Conservation (phyloP, 139 green algal species). For the Ettlia oleoabundans region DNA sequence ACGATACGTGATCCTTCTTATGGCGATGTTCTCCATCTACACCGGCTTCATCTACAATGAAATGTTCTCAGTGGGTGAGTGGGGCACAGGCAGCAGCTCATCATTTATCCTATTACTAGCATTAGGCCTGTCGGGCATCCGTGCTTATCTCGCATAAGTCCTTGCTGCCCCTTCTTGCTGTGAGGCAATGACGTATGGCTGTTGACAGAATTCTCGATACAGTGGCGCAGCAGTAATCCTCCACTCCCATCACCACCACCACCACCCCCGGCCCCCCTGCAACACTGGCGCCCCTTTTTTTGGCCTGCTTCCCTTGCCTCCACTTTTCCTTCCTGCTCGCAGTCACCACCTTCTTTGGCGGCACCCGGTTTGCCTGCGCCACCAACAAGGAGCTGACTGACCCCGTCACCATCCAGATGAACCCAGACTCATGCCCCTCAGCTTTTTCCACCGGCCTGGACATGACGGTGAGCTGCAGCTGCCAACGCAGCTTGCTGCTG, state of each 20-base stretch:
- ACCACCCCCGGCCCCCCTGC: no score
- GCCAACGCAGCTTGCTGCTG: no score
- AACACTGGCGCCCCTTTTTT: background rate
- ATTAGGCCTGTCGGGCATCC: no score
- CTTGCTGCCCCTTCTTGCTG: no score
- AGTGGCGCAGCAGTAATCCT: no score
- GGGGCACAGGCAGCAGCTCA: background rate
- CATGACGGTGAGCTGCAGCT: conserved; percentile 29
- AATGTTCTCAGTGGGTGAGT: conserved; percentile 89
- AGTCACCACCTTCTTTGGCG: conserved; percentile 87
- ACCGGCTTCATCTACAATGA: conserved; percentile 98
- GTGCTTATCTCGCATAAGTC: no score
- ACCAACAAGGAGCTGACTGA: conserved; percentile 39
- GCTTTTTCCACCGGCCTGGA: conserved; percentile 58
- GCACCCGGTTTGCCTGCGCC: conserved; percentile 52
- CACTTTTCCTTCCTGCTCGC: background rate
- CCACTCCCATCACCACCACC: no score
- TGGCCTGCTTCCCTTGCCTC: background rate
- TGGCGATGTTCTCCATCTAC: conserved; percentile 97
- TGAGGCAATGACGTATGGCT: no score
- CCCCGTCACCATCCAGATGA: conserved; percentile 49
- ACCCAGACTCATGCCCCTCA: conserved; percentile 49
- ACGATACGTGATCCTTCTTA: conserved; percentile 97
- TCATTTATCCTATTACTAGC: no score
- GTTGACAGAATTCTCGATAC: no score